Evolutionary conservation across 2,329 filamentous ascomycete genomes (phyloP), one percentile per base, ranked within the genome.

Genomic region (Chaetomium globosum): DNA sequence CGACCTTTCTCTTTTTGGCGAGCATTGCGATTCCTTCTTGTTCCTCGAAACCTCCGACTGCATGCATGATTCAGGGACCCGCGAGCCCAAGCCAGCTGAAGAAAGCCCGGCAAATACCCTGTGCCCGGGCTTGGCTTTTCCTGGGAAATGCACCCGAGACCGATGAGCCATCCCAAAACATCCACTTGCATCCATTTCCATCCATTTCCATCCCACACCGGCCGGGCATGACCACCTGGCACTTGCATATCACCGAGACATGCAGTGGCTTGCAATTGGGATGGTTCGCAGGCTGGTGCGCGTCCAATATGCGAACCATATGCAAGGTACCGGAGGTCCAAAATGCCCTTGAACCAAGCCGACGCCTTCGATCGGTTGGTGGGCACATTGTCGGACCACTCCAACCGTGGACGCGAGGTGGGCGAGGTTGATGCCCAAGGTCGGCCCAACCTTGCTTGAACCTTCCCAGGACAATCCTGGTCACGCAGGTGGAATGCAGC

Each of bases 281-380:
- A 30, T 52, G 49, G 49, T 52, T 52, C 23, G 49, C 49, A 52
- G 49, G 5, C 2, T 52, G 49, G 49, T 52, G 2, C 49, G 49
- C 49, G 49, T 13, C 49, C 23, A 4, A 52, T 13, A 28, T 52
- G 49, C 49, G 49, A 52, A 52, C 49, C 49, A 26, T 30, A 52
- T 52, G 49, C 49, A 52, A 52, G 49, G 49, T 52, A 52, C 49
- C 10, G n/a, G n/a, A 21, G 46, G 3, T 21, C 4, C 8, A 9
- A 48, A 26, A 9, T 10, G 8, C 9, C 9, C 26, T 51, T 43
- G 39, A 7, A 48, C 21, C n/a, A 10, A 21, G 46, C n/a, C 2
- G 46, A 23, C 46, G 46, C 19, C 46, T 23, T 48, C 39, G 39
- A n/a, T n/a, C 39, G n/a, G n/a, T 23, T 23, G 46, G 46, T 23